Percentiles rank a stretch among this genome's conserved stretches.
Evolutionary conservation across 164 flowering plant genomes (phyloP).

Genomic region (Magnolia kwangsiensis): DNA sequence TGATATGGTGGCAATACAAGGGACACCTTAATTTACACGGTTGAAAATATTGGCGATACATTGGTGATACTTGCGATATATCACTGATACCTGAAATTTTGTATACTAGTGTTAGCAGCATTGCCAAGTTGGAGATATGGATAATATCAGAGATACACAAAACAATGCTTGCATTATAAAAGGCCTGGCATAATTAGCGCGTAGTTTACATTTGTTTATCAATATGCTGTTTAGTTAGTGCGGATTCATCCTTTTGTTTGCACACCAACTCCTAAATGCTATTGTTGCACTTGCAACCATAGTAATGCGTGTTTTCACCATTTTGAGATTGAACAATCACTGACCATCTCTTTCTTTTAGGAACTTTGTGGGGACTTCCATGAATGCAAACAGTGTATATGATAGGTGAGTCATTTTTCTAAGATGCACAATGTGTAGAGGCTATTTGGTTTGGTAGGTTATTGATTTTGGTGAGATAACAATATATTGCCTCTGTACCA

Average conservation of each 20-base stretch:
- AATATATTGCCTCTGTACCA: background rate
- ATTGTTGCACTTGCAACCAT: background rate
- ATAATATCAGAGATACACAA: too few species aligned
- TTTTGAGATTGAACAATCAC: background rate
- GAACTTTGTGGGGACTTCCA: conserved; percentile 10
- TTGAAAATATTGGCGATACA: too few species aligned
- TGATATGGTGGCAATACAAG: too few species aligned
- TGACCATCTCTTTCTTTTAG: conserved; percentile 24
- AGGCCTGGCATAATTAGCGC: too few species aligned
- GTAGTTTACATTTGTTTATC: too few species aligned
- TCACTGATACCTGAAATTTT: too few species aligned
- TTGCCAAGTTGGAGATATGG: too few species aligned
- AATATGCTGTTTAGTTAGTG: background rate
- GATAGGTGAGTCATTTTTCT: conserved; percentile 4
- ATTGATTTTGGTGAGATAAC: background rate
- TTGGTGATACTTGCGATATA: too few species aligned
- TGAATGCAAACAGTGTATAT: background rate
- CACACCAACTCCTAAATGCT: background rate
- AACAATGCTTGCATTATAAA: too few species aligned
- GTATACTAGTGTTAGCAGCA: too few species aligned
- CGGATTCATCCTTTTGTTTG: background rate
- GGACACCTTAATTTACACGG: too few species aligned
- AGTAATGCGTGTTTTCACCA: background rate
- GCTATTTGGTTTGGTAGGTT: background rate
- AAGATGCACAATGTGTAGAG: background rate